phyloP scores from a whole-genome alignment of 1,284 basidiomycete species.

The Pterulicium gracile region DNA sequence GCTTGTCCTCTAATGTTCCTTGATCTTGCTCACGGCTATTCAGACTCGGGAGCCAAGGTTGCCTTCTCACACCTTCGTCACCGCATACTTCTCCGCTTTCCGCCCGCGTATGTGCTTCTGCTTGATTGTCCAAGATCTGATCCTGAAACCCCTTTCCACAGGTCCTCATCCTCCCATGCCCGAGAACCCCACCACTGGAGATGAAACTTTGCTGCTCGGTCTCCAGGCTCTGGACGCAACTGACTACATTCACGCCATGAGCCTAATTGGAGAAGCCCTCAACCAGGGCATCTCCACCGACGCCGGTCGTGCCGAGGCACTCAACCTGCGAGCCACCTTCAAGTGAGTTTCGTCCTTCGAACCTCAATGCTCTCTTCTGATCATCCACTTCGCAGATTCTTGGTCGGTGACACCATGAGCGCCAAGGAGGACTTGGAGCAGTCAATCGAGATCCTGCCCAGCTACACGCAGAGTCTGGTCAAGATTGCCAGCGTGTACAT shows the following conservation, averaged over 20 bases:
- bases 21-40: conserved; percentile 2
- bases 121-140: conserved; percentile 6
- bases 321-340: conserved; percentile 94
- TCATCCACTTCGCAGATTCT: conserved; percentile 45
- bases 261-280: conserved; percentile 78
- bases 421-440: conserved; percentile 82
- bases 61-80: conserved; percentile 89
- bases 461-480: conserved; percentile 85
- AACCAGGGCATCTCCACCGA: conserved; percentile 81
- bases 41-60: conserved; percentile 75
- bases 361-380: neutral
- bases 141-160: conserved; percentile 17
- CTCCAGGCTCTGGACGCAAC: conserved; percentile 78
- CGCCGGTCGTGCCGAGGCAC: conserved; percentile 73
- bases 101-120: conserved; percentile 56
- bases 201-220: conserved; percentile 75
- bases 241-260: conserved; percentile 81
- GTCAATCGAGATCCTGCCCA: conserved; percentile 65
- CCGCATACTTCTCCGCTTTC: conserved; percentile 97
- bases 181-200: conserved; percentile 69
- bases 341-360: conserved; percentile 38
- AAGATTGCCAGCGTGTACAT: conserved; percentile 98
- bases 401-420: conserved; percentile 77
- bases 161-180: conserved; percentile 68
- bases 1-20: conserved; percentile 1